These are phyloP conservation scores for Rutstroemia sp. DNA, from an alignment of 2,329 filamentous ascomycete genomes.

Conservation along the genomic window DNA sequence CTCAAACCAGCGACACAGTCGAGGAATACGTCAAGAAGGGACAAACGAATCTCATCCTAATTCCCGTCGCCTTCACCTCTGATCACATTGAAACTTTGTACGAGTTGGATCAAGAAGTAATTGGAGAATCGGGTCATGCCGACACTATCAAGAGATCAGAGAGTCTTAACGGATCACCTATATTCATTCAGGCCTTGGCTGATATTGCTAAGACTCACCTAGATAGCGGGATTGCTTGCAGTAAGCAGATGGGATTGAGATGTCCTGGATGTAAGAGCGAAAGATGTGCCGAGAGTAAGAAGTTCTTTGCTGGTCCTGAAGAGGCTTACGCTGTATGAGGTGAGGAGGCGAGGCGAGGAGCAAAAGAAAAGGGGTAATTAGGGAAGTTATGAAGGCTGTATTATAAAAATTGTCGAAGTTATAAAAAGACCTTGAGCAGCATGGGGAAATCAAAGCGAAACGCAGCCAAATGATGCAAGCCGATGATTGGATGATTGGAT, in stretches of 20 bases:
- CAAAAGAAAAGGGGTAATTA: background rate
- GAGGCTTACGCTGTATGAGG: slow-evolving; percentile 14
- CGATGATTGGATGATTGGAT: background rate
- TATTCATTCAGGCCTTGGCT: slow-evolving; percentile 86
- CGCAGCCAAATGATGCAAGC: background rate
- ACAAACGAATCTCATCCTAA: slow-evolving; percentile 81
- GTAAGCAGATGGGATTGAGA: slow-evolving; percentile 77
- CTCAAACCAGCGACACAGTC: slow-evolving; percentile 84
- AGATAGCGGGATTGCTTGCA: slow-evolving; percentile 58
- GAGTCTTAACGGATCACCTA: slow-evolving; percentile 80
- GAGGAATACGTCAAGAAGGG: slow-evolving; percentile 84
- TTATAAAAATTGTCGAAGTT: background rate
- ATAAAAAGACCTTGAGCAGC: too few species aligned
- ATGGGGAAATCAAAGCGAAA: background rate
- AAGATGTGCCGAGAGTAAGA: slow-evolving; percentile 71
- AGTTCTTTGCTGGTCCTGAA: slow-evolving; percentile 43
- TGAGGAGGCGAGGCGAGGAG: background rate
- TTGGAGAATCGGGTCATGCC: slow-evolving; percentile 71
- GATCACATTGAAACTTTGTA: slow-evolving; percentile 97
- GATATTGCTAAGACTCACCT: slow-evolving; percentile 80
- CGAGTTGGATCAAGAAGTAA: slow-evolving; percentile 91
- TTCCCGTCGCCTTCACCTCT: slow-evolving; percentile 97
- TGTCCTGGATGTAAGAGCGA: slow-evolving; percentile 93
- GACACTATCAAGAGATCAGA: slow-evolving; percentile 85
- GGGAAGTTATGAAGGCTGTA: background rate